These are phyloP conservation scores for Blastobotrys capitulatus DNA, from an alignment of 1,139 yeast species.

Conservation along the genomic window DNA sequence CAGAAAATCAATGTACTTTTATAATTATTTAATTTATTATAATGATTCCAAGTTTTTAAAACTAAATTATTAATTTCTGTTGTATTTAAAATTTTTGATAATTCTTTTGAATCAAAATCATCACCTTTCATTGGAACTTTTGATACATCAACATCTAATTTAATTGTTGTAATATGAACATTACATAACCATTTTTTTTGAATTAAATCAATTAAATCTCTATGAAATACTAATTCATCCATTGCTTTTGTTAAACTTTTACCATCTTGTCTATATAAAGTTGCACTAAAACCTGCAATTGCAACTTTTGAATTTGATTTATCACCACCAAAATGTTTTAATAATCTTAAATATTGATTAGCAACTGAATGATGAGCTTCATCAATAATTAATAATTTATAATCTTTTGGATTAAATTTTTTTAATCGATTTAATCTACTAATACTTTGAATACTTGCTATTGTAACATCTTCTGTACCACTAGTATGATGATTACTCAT, in stretches of 20 bases:
- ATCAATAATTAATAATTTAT: slow-evolving; percentile 73
- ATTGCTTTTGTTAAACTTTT: slow-evolving; percentile 53
- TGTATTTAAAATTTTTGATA: slow-evolving; percentile 54
- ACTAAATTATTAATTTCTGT: slow-evolving; percentile 50
- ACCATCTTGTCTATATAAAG: slow-evolving; percentile 64
- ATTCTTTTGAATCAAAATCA: slow-evolving; percentile 51
- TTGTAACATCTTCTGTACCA: slow-evolving; percentile 53
- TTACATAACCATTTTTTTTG: slow-evolving; percentile 64
- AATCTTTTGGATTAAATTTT: slow-evolving; percentile 50
- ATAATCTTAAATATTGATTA: slow-evolving; percentile 51
- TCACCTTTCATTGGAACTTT: slow-evolving; percentile 31
- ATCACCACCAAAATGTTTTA: slow-evolving; percentile 51
- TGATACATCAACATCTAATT: slow-evolving; percentile 36
- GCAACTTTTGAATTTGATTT: slow-evolving; percentile 41
- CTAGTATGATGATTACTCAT: slow-evolving; percentile 51
- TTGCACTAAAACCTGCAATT: slow-evolving; percentile 85
- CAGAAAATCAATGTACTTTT: slow-evolving; percentile 74
- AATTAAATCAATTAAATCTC: slow-evolving; percentile 64
- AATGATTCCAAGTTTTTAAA: slow-evolving; percentile 50
- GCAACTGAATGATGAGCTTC: slow-evolving; percentile 96
- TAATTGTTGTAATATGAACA: slow-evolving; percentile 57
- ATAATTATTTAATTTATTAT: slow-evolving; percentile 36
- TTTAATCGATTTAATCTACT: slow-evolving; percentile 44
- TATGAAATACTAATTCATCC: slow-evolving; percentile 71
- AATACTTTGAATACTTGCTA: slow-evolving; percentile 74